Evolutionary conservation across 2,329 filamentous ascomycete species (phyloP).

Genomic region (Fusarium bulbicola): DNA sequence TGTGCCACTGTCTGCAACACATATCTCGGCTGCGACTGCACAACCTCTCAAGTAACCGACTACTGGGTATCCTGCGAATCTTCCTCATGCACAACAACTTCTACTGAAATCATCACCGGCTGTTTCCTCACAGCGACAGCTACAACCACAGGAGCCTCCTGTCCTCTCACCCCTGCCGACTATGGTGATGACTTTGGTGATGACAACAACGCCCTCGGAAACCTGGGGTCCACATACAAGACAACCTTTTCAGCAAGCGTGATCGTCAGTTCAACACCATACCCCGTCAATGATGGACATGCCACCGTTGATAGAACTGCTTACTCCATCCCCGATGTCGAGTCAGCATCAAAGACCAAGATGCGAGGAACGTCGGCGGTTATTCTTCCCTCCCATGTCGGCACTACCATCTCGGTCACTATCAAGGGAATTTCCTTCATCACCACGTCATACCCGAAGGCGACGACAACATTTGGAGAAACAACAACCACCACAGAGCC

Average conservation of each 20-base stretch:
- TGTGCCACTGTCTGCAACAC: constrained; percentile 18
- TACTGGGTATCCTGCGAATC: constrained; percentile 20
- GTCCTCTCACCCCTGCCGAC: background rate
- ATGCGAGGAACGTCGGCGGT: background rate
- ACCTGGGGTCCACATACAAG: background rate
- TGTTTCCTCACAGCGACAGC: constrained; percentile 15
- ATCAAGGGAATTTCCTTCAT: background rate
- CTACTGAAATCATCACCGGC: constrained; percentile 3
- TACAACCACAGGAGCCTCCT: background rate
- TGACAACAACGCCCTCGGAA: background rate
- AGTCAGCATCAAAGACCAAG: background rate
- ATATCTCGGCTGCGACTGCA: constrained; percentile 16
- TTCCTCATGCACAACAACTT: constrained; percentile 3
- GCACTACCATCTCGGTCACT: background rate
- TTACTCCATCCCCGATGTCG: background rate
- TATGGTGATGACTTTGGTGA: background rate
- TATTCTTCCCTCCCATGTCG: background rate
- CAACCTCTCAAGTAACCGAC: constrained; percentile 12
- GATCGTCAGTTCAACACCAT: background rate
- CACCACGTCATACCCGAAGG: background rate
- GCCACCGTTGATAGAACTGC: constrained; percentile 12
- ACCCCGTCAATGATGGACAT: constrained; percentile 6
- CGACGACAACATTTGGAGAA: constrained; percentile 1
- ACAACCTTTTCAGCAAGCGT: constrained; percentile 5
- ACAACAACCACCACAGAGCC: background rate